Conservation (phyloP, 352 stramenopile species). For the Phytophthora meadii region DNA sequence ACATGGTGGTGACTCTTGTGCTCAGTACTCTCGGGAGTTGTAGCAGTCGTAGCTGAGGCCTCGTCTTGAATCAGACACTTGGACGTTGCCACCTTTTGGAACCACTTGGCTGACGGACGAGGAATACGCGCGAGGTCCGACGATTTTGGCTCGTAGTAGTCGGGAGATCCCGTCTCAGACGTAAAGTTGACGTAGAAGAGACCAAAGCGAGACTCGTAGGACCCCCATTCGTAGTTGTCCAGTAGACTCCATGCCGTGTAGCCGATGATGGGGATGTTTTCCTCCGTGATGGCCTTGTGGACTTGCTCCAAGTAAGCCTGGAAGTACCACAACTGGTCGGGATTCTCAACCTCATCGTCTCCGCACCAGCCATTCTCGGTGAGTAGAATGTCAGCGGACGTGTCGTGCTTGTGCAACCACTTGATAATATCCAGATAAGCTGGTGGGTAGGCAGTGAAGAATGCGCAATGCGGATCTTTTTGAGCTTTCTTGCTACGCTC, state of each 20-base stretch:
- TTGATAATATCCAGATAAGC: constrained; percentile 52
- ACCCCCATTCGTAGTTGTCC: constrained; percentile 41
- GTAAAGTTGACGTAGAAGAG: constrained; percentile 65
- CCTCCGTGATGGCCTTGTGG: constrained; percentile 46
- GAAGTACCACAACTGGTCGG: constrained; percentile 43
- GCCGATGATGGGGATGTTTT: constrained; percentile 34
- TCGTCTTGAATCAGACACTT: constrained; percentile 28
- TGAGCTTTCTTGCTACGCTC: constrained; percentile 13
- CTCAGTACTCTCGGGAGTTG: constrained; percentile 2
- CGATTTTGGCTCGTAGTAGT: constrained; percentile 27
- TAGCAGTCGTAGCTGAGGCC: constrained; percentile 8
- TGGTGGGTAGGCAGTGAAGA: constrained; percentile 55
- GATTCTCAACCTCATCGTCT: constrained; percentile 53
- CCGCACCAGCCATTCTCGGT: constrained; percentile 71
- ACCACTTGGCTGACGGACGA: constrained; percentile 47
- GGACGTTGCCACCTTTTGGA: constrained; percentile 28
- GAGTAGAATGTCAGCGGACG: constrained; percentile 47
- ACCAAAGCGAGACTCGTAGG: constrained; percentile 50
- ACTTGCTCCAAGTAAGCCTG: constrained; percentile 54
- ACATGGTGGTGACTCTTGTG: constrained; percentile 29
- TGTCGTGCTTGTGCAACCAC: constrained; percentile 58
- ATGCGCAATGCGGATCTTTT: constrained; percentile 36
- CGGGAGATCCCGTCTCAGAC: constrained; percentile 24
- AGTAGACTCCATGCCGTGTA: constrained; percentile 37
- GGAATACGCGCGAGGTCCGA: constrained; percentile 42